phyloP scores from a whole-genome alignment of 208 protist species.

The Blechomonas ayalai region DNA sequence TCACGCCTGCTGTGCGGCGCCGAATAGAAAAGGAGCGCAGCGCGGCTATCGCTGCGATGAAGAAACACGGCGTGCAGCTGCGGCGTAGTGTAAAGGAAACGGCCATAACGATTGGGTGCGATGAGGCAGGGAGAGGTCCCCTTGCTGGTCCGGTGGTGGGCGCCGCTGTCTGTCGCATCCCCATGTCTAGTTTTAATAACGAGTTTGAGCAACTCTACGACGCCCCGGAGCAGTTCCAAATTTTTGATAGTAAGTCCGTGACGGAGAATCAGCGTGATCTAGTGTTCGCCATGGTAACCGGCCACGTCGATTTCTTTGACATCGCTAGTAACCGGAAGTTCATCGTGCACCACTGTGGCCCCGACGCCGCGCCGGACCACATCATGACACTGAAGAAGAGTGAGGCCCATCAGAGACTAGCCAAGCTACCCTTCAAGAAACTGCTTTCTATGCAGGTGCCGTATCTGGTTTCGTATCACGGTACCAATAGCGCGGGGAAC shows the following conservation, averaged over 20 bases:
- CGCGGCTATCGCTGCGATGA: constrained; percentile 37
- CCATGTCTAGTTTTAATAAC: constrained; percentile 86
- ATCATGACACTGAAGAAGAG: constrained; percentile 28
- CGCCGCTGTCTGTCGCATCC: constrained; percentile 77
- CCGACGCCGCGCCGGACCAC: constrained; percentile 33
- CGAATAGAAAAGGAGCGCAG: constrained; percentile 42
- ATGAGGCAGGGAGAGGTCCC: constrained; percentile 85
- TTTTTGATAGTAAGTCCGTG: constrained; percentile 85
- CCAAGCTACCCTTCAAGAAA: constrained; percentile 77
- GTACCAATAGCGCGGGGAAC: constrained; percentile 63
- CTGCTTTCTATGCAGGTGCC: constrained; percentile 81
- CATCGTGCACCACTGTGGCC: constrained; percentile 71
- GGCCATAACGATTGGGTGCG: constrained; percentile 78
- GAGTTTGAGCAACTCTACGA: constrained; percentile 68
- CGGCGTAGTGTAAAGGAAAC: constrained; percentile 84
- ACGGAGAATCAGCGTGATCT: constrained; percentile 66
- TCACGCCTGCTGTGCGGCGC: constrained; percentile 20
- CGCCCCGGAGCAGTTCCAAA: constrained; percentile 71
- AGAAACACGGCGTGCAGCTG: constrained; percentile 62
- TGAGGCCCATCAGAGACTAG: constrained; percentile 49
- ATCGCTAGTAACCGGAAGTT: constrained; percentile 53
- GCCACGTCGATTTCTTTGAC: constrained; percentile 69
- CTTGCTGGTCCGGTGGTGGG: constrained; percentile 86
- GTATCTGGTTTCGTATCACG: constrained; percentile 79
- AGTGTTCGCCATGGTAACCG: constrained; percentile 80